A percentile compares a stretch with the other conserved stretches of the same genome.
These are phyloP conservation scores for Arachis hypogaea DNA, from an alignment of 306 rosid genomes.

Conservation along the genomic window DNA sequence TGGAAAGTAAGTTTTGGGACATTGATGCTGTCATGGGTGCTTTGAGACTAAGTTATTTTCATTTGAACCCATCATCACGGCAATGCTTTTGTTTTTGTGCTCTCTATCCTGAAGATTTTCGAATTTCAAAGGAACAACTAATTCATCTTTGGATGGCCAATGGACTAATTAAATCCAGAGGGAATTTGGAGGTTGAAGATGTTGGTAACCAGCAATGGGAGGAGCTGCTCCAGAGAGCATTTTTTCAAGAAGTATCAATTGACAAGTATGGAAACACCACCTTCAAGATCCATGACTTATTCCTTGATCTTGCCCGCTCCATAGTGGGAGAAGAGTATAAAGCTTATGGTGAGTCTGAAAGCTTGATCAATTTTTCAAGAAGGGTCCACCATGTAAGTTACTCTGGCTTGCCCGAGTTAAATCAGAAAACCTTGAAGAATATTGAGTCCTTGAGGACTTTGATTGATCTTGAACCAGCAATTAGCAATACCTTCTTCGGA, in stretches of 20 bases:
- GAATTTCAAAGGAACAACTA: neutral
- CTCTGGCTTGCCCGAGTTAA: too few species aligned
- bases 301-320: constrained; percentile 42
- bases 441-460: constrained; percentile 25
- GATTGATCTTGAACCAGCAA: neutral
- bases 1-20: constrained; percentile 36
- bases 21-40: constrained; percentile 36
- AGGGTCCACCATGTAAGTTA: constrained; percentile 1
- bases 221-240: constrained; percentile 32
- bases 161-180: constrained; percentile 6
- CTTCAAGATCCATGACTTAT: constrained; percentile 6
- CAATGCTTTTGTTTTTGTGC: constrained; percentile 43
- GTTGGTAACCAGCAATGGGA: neutral
- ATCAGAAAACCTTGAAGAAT: neutral
- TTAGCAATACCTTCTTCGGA: rapidly evolving
- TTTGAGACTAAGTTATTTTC: constrained; percentile 32
- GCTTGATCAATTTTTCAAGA: neutral
- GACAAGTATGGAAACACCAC: neutral
- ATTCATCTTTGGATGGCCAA: constrained; percentile 46
- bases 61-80: neutral
- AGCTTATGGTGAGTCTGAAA: neutral
- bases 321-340: constrained; percentile 14
- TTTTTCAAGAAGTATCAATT: constrained; percentile 33
- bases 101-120: constrained; percentile 29
- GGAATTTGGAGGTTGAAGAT: constrained; percentile 23